Conservation (phyloP, 257 asterid species). For the Scutellaria galericulata region DNA sequence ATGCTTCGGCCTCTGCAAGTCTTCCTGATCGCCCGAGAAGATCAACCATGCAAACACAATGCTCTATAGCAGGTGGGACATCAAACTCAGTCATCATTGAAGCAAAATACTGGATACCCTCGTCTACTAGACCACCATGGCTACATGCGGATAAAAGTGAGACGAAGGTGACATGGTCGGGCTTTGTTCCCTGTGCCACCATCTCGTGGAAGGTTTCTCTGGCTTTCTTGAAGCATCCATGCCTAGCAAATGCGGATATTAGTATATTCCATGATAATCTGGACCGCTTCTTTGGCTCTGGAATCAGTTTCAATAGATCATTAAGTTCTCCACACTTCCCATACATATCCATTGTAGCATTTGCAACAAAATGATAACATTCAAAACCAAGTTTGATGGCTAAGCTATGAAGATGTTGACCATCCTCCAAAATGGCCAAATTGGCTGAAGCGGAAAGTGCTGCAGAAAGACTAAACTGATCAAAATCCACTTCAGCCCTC, state of each 20-base stretch:
- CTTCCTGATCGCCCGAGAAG: slow-evolving; percentile 87
- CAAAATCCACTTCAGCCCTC: slow-evolving; percentile 68
- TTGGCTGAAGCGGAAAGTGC: slow-evolving; percentile 74
- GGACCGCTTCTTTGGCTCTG: slow-evolving; percentile 59
- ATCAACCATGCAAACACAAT: slow-evolving; percentile 84
- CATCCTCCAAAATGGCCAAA: slow-evolving; percentile 75
- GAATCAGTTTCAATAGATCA: slow-evolving; percentile 63
- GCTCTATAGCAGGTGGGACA: slow-evolving; percentile 73
- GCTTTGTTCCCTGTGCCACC: slow-evolving; percentile 60
- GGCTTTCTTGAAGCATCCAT: slow-evolving; percentile 67
- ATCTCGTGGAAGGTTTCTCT: slow-evolving; percentile 65
- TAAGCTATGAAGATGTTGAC: slow-evolving; percentile 69
- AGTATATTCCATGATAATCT: slow-evolving; percentile 75
- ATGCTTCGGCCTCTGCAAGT: slow-evolving; percentile 70
- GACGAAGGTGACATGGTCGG: slow-evolving; percentile 86
- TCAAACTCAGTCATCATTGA: slow-evolving; percentile 65
- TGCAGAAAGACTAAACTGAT: slow-evolving; percentile 82
- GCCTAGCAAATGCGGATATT: slow-evolving; percentile 75
- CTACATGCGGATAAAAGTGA: slow-evolving; percentile 89
- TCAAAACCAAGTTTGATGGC: slow-evolving; percentile 71
- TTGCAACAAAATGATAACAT: slow-evolving; percentile 57
- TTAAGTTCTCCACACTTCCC: slow-evolving; percentile 83
- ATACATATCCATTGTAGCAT: slow-evolving; percentile 83
- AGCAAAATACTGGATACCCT: slow-evolving; percentile 72
- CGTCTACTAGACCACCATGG: slow-evolving; percentile 86